Base-by-base conservation (phyloP, 1,284 basidiomycete genomes). In the Anthracocystis setariae region DNA sequence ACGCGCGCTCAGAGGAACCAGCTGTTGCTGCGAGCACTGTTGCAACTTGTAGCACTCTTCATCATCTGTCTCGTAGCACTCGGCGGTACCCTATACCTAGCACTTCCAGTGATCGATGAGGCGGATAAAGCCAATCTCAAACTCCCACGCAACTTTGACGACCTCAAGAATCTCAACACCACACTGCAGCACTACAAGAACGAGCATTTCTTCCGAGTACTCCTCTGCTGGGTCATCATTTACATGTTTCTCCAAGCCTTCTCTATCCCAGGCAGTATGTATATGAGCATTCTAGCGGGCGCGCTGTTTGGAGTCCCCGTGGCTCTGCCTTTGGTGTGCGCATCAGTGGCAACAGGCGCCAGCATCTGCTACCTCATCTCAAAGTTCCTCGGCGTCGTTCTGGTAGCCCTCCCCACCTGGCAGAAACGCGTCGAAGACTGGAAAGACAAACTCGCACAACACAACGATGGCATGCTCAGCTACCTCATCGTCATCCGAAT, bases 171-270 rank as follows among this genome's bases (percentile, higher is more conserved):
- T 17, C 60, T 84, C 8, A 83, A 84, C 40, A 57, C 60, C 8
- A 74, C 84, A 0, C 62, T 84, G 10, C 81, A 83, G n/a, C 71
- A 84, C 27, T 85, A 85, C 74, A 85, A 83, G 46, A 63, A 79
- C 7, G 67, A 79, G 24, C 76, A 85, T 48, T 82, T 78, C 48
- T 67, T 46, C 24, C 56, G 83, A 8, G 84, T 85, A 2, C 65
- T 85, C 15, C 61, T 82, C 8, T 84, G 78, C 39, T 85, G 81
- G 73, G 47, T 82, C 17, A 58, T 79, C 60, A 91, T 93, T 1
- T 97, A 96, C 84, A 87, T 98, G 72, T 98, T 97, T 38, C 39
- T 98, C 4, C 95, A 98, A 86, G 92, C 94, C 0, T 98, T 98
- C 84, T 94, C 92, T 2, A 87, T 98, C 5, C 95, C 95, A 0